Evolutionary conservation across 2,329 filamentous ascomycete genomes (phyloP), one percentile per base, ranked within the genome.

Genomic region (Alternaria viburni): DNA sequence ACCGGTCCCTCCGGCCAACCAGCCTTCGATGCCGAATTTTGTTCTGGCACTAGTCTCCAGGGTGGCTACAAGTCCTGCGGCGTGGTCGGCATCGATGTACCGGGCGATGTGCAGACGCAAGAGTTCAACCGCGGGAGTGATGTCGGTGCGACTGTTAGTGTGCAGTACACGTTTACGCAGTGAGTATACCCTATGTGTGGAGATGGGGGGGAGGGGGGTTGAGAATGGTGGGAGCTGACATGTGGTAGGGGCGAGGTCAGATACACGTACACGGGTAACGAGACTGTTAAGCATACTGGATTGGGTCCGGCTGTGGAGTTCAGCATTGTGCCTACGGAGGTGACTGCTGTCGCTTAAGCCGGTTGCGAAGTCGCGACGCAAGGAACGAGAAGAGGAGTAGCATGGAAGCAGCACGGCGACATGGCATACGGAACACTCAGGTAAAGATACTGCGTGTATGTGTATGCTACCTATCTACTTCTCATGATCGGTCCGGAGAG

Each of bases 101-200:
- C 61, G 13, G 66, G 62, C 13, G 62, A 68, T 45, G 66, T 62
- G 11, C 54, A 59, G 28, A 58, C 63, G 13, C 58, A 68, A 4
- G 65, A 74, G 26, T 62, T 63, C 17, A 64, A 72, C n/a, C 51
- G 26, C 19, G 66, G 64, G 2, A 54, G 49, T 10, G 57, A 65
- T 21, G 59, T 59, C 9, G 61, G 64, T 0, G 69, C 66, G 5
- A 56, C 59, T 9, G 41, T 69, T 15, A 64, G 54, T 17, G 66
- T 73, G 36, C 46, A 62, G 17, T 69, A 64, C 36, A 62, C 61
- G 2, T 68, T 69, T 45, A 55, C 55, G n/a, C 46, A 68, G 70
- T 70, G 55, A 63, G 64, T 62, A 21, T 41, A 41, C 0, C 4
- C 1, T 9, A 7, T 13, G 43, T 1, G 6, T 5, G 17, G 10